Base-by-base conservation (phyloP, 2,329 filamentous ascomycete genomes). In the Bipolaris oryzae region DNA sequence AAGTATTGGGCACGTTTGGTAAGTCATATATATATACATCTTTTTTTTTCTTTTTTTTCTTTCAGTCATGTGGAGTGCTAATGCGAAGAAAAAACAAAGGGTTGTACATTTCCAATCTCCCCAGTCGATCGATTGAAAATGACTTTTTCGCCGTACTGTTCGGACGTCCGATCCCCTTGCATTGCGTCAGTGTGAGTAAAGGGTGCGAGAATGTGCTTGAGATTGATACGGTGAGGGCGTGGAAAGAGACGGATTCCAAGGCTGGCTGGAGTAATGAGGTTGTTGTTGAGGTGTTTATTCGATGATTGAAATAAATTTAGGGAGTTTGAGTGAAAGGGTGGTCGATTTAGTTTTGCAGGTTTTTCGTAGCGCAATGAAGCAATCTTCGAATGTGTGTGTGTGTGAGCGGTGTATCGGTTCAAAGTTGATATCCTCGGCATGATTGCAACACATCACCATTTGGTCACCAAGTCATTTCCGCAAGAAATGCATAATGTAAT, bases 1-100 rank as follows among this genome's bases (percentile, higher is more conserved):
- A 96, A 73, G 92, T 92, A 0, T 77, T 97, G 1, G 94, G 94
- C 0, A 82, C 82, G 18, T 80, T 91, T 16, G 90, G 89, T 85
- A 79, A 67, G n/a, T n/a, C n/a, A n/a, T n/a, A n/a, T n/a, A n/a
- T n/a, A n/a, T n/a, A n/a, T n/a, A n/a, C n/a, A n/a, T n/a, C n/a
- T n/a, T n/a, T n/a, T n/a, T n/a, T n/a, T n/a, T n/a, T n/a, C 20
- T 41, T 3, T n/a, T 6, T 15, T 28, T 43, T 18, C 13, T 25
- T 31, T 9, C 0, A 3, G 2, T 10, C 2, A 28, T 10, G 9
- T 28, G 25, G 1, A 55, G 45, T 15, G 16, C 35, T 3, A 55
- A 54, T 7, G 23, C 7, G 23, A 7, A 7, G 7, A 25, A 25
- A 21, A 21, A 21, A n/a, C n/a, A 38, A 53, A 87, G 91, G 90